These are phyloP conservation scores for Cercospora canescens DNA, from an alignment of 2,329 filamentous ascomycete genomes.

Conservation along the genomic window DNA sequence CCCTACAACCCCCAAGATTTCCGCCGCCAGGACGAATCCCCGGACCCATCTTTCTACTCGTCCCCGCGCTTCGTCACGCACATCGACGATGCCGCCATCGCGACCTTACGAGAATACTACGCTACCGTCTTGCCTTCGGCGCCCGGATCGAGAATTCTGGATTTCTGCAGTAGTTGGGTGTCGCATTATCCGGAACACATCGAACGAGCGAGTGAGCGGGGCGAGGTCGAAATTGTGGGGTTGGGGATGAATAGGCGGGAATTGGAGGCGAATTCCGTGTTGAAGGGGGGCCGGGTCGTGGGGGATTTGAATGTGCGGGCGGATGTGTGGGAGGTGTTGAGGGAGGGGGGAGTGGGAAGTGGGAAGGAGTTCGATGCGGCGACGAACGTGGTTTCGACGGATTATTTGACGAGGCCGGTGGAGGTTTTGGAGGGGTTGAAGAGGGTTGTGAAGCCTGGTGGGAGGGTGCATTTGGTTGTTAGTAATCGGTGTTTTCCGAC, in stretches of 20 bases:
- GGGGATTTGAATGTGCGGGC: slow-evolving; percentile 49
- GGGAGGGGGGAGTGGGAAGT: slow-evolving; percentile 12
- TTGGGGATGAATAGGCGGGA: slow-evolving; percentile 52
- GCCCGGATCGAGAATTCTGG: slow-evolving; percentile 43
- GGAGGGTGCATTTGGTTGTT: slow-evolving; percentile 52
- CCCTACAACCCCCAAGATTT: slow-evolving; percentile 43
- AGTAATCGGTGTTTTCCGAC: slow-evolving; percentile 56
- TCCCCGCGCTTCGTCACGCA: slow-evolving; percentile 54
- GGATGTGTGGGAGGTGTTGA: slow-evolving; percentile 29
- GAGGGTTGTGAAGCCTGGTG: slow-evolving; percentile 43
- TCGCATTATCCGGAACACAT: slow-evolving; percentile 45
- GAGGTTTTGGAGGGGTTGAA: slow-evolving; percentile 46
- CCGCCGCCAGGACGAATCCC: slow-evolving; percentile 38
- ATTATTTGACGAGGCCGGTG: slow-evolving; percentile 52
- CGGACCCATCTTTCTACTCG: slow-evolving; percentile 42
- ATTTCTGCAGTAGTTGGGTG: slow-evolving; percentile 55
- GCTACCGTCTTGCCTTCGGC: slow-evolving; percentile 41
- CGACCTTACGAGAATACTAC: slow-evolving; percentile 49
- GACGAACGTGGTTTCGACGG: slow-evolving; percentile 54
- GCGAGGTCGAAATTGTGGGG: slow-evolving; percentile 45
- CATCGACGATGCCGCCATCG: slow-evolving; percentile 54
- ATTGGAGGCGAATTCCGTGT: slow-evolving; percentile 43
- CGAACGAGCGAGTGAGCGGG: slow-evolving; percentile 34
- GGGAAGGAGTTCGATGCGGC: slow-evolving; percentile 42
- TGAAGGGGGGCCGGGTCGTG: slow-evolving; percentile 37